Base-by-base conservation (phyloP, 768 basidiomycete genomes). In the Trametes maxima region DNA sequence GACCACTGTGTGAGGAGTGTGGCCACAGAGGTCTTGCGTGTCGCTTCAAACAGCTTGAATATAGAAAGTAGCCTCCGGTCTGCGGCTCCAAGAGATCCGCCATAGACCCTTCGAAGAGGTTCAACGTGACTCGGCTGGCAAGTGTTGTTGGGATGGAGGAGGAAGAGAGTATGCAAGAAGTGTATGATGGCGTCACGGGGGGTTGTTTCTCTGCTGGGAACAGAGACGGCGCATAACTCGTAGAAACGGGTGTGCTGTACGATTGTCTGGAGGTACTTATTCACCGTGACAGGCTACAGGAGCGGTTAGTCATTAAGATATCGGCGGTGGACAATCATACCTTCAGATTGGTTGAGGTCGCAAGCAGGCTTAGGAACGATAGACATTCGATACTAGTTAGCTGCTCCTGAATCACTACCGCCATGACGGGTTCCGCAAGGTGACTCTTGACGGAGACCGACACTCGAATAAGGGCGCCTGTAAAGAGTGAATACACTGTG, bases 111-210 rank as follows among this genome's bases (percentile, higher is more conserved):
- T 45, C 90, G 73, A 37, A 98, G 78, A 1, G 92, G 92, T 47
- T 91, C 87, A 45, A 95, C 75, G 65, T 95, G 92, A 3, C 84
- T 88, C 11, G 87, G 81, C 70, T 96, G 95, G 68, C 92, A 95
- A 2, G 94, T 89, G 67, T 93, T 93, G 13, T 79, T 74, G 0
- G 94, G 92, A 68, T 95, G 87, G 14, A 88, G 79, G 57, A 82
- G 73, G 77, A 95, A 97, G 1, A 96, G 78, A 3, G 76, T 73
- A 46, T 85, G 79, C 3, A 95, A 74, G 1, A 92, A 73, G n/a
- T 74, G 66, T 39, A 88, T 77, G 28, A 90, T 69, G 2, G 78
- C 74, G 22, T 82, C 77, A 21, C 86, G 80, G 33, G 73, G 68
- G 5, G 70, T 64, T 10, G 65, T 65, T 33, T 43, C 63, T 1